Base-by-base conservation (phyloP, 2,329 filamentous ascomycete species). In the Septoria linicola region DNA sequence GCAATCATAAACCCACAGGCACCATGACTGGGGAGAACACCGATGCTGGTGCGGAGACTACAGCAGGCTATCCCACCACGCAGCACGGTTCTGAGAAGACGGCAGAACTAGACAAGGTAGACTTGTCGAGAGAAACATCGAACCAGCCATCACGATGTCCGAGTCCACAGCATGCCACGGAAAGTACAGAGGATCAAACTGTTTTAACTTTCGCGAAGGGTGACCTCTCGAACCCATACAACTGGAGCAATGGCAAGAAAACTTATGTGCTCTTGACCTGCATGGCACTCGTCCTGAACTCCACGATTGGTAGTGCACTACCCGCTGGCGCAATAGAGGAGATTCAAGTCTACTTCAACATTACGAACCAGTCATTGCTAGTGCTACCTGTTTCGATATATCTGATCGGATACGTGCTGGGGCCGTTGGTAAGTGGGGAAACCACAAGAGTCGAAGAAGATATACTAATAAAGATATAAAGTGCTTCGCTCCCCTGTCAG, bases 271-370 rank as follows among this genome's bases (percentile, higher is more conserved):
- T 84, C 2, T 62, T 80, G 20, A 74, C 79, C 0, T 77, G 78
- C 1, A 80, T 82, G 69, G 65, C 79, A 56, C 74, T 78, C 46
- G 82, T 87, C 36, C 73, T 86, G 64, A 88, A 88, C 66, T 82
- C 79, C 20, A 87, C 84, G 8, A 80, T 88, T 69, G 80, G 80
- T 1, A 85, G 80, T 35, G 75, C 82, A 0, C 72, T 88, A 4
- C 82, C 84, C 1, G 81, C 81, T 49, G 84, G 84, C 66, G 81
- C 81, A 11, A 76, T 82, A 2, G 74, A 78, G 2, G 77, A 74
- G 44, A 84, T 87, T 40, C 71, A 76, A 2, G 64, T 68, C 2
- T 74, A 84, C 58, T 88, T 84, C 69, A 63, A 74, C 45, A 69
- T 86, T 51, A 76, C 76, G 0, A 67, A 69, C 25, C 63, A 74